Base-by-base conservation (phyloP, 768 basidiomycete genomes). In the Trametes maxima region DNA sequence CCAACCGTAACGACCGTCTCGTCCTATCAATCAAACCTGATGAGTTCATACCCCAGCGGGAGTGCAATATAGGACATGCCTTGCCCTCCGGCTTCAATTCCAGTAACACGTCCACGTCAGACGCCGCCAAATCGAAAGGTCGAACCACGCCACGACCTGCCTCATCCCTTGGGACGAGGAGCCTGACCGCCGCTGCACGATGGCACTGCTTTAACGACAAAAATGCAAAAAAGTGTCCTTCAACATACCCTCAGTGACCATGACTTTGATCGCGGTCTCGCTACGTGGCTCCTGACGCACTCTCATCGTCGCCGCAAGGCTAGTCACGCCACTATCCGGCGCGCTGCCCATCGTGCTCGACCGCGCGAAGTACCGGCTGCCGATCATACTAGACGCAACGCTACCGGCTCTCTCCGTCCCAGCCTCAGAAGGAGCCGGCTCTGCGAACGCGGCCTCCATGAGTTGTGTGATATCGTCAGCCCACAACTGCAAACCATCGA, bases 401-500 rank as follows among this genome's bases (percentile, higher is more conserved):
- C 82, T 85, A 58, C 76, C 75, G 52, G 69, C 63, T 22, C 68
- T 72, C 59, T 78, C 71, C 5, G 69, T 65, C 22, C 63, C 71
- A 7, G 68, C 56, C 19, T 66, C 63, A 12, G 63, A 63, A 17
- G 65, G 65, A 13, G 59, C 43, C n/a, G 46, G 40, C 16, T 58
- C 65, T 12, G 54, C 40, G 25, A 76, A 73, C 6, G 78, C 73
- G 16, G 76, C 79, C 53, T 90, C 89, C 3, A 88, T 67, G 52
- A 89, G 80, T 67, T 90, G 92, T n/a, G 86, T 76, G 25, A 87
- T 71, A 69, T 98, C 95, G 69, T 99, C 97, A 7, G 87, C 88
- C 80, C 90, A 92, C 68, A 88, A 89, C 72, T 98, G 94, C 17
- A 98, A 72, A 13, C 84, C 83, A 69, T 98, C 93, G 8, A 95